A percentile compares a stretch with the other conserved stretches of the same genome.
Conservation (phyloP, 164 flowering plant species). For the Cinnamomum chago region DNA sequence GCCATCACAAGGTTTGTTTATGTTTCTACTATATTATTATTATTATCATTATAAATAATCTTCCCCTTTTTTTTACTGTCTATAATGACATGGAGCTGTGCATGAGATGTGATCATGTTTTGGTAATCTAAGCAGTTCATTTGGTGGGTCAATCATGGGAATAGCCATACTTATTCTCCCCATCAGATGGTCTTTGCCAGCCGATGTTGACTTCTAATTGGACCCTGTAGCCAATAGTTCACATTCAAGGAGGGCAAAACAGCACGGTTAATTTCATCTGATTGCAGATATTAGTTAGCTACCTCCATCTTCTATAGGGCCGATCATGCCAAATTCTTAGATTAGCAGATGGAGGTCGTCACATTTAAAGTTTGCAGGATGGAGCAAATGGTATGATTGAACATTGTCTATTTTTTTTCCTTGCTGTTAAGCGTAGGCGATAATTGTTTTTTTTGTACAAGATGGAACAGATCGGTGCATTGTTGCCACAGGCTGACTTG, state of each 20-base stretch:
- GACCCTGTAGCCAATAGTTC: not conserved
- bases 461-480: not conserved
- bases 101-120: not conserved
- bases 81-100: too few species aligned
- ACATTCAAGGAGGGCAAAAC: not conserved
- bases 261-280: not conserved
- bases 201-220: not conserved
- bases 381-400: not conserved
- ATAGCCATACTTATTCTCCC: not conserved
- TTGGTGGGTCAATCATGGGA: not conserved
- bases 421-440: not conserved
- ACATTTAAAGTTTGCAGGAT: not conserved
- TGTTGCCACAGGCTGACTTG: not conserved
- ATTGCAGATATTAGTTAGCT: not conserved
- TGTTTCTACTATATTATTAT: not conserved
- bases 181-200: not conserved
- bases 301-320: not conserved
- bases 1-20: constrained; percentile 19
- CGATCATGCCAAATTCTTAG: not conserved
- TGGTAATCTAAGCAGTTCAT: not conserved
- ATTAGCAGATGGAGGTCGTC: not conserved
- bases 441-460: too few species aligned
- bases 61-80: too few species aligned
- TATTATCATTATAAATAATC: too few species aligned
- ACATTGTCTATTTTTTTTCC: not conserved